These are phyloP conservation scores for Fraxinus paxiana DNA, from an alignment of 305 asterid species.

Conservation along the genomic window DNA sequence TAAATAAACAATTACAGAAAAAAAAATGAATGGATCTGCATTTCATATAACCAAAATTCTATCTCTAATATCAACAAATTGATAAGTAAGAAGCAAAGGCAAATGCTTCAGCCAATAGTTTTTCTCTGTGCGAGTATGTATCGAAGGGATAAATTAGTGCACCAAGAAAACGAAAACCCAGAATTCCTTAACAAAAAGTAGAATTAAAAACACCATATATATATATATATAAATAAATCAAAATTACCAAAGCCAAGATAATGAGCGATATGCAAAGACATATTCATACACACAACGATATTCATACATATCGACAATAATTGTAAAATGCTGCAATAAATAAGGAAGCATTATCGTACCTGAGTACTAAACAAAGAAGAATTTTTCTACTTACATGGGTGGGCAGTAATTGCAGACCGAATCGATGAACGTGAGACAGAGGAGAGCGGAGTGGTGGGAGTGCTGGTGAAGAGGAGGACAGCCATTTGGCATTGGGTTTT, in stretches of 20 bases:
- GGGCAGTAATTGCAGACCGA: conserved; percentile 20
- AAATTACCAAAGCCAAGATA: not conserved
- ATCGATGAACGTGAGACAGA: conserved; percentile 30
- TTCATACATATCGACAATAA: too few relatives aligned
- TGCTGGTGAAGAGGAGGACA: conserved; percentile 30
- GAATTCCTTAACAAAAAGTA: not conserved
- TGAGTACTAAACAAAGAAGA: not conserved
- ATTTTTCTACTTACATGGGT: conserved; percentile 30
- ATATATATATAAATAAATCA: too few relatives aligned
- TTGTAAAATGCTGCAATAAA: conserved; percentile 3
- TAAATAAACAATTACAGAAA: not conserved
- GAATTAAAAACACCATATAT: not conserved
- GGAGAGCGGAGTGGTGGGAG: conserved; percentile 23
- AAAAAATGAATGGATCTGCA: not conserved
- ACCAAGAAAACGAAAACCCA: not conserved
- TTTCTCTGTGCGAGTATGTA: not conserved
- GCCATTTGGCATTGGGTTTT: conserved; percentile 36
- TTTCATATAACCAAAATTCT: not conserved
- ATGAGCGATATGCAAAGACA: not conserved
- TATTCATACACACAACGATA: not conserved
- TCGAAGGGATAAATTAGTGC: not conserved
- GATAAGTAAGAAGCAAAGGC: not conserved
- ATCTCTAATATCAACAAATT: not conserved
- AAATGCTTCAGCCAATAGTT: not conserved
- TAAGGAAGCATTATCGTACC: not conserved